Conservation (phyloP, 345 rosid genomes). For the Eucalyptus viminalis region DNA sequence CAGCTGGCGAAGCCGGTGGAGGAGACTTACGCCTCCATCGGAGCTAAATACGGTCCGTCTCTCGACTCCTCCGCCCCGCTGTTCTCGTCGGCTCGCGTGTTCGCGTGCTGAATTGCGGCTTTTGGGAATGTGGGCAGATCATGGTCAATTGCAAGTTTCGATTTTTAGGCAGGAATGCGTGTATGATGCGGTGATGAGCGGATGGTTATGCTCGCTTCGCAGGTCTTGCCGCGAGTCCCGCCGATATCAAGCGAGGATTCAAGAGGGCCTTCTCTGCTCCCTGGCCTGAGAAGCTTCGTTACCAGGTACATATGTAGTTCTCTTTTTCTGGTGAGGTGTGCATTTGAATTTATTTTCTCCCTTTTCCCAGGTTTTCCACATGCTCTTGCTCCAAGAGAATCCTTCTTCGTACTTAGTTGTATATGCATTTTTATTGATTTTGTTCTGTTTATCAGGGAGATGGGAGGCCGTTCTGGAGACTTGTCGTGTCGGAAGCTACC, state of each 20-base stretch:
- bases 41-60: constrained; percentile 60
- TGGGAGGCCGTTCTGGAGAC: constrained; percentile 85
- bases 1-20: constrained; percentile 68
- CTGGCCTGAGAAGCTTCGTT: constrained; percentile 81
- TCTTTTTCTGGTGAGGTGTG: not conserved
- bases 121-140: not conserved
- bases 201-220: not conserved
- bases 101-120: not conserved
- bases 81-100: not conserved
- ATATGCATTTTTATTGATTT: not conserved
- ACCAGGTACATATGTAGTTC: constrained; percentile 34
- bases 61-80: not conserved
- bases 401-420: not conserved
- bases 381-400: not conserved
- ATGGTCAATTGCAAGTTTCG: not conserved
- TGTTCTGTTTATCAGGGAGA: constrained; percentile 45
- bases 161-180: not conserved
- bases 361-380: not conserved
- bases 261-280: constrained; percentile 72
- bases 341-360: not conserved
- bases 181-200: not conserved
- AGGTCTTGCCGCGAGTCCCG: constrained; percentile 56
- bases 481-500: constrained; percentile 75
- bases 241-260: constrained; percentile 76
- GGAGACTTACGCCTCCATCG: constrained; percentile 70